phyloP scores from a whole-genome alignment of 768 basidiomycete genomes.

The Termitomyces sp. region DNA sequence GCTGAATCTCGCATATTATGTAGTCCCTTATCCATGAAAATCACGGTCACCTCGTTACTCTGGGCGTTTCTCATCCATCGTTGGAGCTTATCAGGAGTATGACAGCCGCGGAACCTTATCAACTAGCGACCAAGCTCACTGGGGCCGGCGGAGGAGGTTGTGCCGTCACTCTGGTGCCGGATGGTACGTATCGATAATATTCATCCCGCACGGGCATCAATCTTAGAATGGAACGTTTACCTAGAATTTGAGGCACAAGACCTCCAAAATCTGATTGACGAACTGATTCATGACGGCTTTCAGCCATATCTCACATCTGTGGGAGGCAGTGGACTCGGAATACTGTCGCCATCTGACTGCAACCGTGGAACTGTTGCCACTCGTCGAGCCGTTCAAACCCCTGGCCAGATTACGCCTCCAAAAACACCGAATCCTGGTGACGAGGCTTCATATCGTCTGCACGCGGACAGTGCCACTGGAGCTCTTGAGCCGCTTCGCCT shows the following conservation, averaged over 20 bases:
- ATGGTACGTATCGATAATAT: conserved; percentile 51
- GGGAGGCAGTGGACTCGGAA: conserved; percentile 89
- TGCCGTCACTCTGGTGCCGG: conserved; percentile 90
- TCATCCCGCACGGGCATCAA: conserved; percentile 6
- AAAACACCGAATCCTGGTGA: conserved; percentile 37
- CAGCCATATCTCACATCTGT: conserved; percentile 88
- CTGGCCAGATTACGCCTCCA: conserved; percentile 45
- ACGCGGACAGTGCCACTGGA: conserved; percentile 17
- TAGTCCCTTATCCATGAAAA: conserved; percentile 87
- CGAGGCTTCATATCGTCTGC: conserved; percentile 14
- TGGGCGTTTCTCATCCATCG: conserved; percentile 89
- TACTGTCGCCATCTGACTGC: conserved; percentile 59
- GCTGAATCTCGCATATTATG: conserved; percentile 13
- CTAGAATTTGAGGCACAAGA: conserved; percentile 65
- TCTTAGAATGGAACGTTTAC: conserved; percentile 10
- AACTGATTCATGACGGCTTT: conserved; percentile 62
- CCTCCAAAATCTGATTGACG: conserved; percentile 53
- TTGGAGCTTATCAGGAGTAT: conserved; percentile 78
- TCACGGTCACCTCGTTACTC: conserved; percentile 73
- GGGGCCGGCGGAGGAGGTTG: conserved; percentile 99
- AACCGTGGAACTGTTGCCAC: conserved; percentile 24
- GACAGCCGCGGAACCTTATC: conserved; percentile 59
- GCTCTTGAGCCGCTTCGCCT: conserved; percentile 29
- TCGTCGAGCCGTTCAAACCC: conserved; percentile 14
- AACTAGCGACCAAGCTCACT: conserved; percentile 88